These are phyloP conservation scores for Anisodus tanguticus DNA, from an alignment of 257 asterid species.

Conservation along the genomic window DNA sequence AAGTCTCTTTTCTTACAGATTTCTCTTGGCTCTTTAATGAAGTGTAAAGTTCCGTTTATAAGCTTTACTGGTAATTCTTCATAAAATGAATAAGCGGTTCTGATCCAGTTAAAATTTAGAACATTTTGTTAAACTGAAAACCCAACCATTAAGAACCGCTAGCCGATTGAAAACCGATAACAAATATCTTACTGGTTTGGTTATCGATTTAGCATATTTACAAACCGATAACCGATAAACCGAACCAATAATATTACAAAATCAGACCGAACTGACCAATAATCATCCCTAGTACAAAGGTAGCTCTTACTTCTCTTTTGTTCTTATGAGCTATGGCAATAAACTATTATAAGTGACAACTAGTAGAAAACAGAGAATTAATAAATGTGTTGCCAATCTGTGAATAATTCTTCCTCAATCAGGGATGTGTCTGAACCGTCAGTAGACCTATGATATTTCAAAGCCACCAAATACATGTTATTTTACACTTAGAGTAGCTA, in stretches of 20 bases:
- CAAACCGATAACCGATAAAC: no score
- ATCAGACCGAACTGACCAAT: no score
- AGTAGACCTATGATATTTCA: not conserved
- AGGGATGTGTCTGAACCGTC: not conserved
- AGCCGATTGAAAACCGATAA: no score
- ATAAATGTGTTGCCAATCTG: not conserved
- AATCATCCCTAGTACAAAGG: not conserved
- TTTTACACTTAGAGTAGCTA: conserved; percentile 26
- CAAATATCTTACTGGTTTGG: no score
- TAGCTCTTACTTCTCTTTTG: not conserved
- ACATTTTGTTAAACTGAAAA: no score
- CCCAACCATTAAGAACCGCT: no score
- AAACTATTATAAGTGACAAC: not conserved
- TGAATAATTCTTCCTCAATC: not conserved
- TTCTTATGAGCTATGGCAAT: not conserved
- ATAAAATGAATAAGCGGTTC: not conserved
- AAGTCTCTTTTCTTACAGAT: not conserved
- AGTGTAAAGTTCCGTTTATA: not conserved
- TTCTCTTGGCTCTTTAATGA: not conserved
- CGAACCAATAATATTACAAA: no score
- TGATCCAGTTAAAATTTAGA: no score
- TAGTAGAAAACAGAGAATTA: not conserved
- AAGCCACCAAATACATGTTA: not conserved
- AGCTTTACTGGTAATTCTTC: not conserved
- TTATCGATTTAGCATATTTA: no score